Conservation (phyloP, 495 filamentous ascomycete species). For the Trichocladium antarcticum region DNA sequence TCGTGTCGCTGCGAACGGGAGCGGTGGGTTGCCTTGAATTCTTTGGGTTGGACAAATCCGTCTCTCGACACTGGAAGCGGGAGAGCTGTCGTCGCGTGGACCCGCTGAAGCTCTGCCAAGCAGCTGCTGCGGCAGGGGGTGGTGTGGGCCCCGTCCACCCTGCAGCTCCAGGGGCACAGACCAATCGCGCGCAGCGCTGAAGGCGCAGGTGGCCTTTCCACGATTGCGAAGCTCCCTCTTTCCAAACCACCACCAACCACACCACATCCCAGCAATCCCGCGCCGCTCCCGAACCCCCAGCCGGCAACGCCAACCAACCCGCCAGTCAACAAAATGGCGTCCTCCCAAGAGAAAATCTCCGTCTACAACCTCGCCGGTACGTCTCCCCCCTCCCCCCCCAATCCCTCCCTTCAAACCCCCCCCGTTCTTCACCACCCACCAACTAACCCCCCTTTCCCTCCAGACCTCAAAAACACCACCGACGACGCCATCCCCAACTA, state of each 20-base stretch:
- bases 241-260: neutral
- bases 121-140: neutral
- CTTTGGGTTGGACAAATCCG: neutral
- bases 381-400: neutral
- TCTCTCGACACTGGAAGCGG: neutral
- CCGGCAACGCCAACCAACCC: neutral
- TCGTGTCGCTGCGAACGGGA: constrained; percentile 29
- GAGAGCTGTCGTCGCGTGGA: constrained; percentile 3
- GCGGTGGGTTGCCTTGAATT: neutral
- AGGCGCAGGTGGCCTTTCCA: constrained; percentile 20
- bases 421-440: neutral
- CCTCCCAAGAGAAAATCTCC: constrained; percentile 47
- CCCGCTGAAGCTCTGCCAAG: constrained; percentile 9
- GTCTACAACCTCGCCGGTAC: constrained; percentile 59
- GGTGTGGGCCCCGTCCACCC: neutral
- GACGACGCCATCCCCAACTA: constrained; percentile 94
- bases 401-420: neutral
- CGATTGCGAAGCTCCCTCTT: neutral
- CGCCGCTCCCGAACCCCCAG: neutral
- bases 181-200: constrained; percentile 6
- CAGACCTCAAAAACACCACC: constrained; percentile 91
- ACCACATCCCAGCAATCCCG: neutral
- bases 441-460: constrained; percentile 11
- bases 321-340: constrained; percentile 29
- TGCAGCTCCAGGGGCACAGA: neutral